phyloP scores from a whole-genome alignment of 208 protist species.

The Trypanosoma avium region DNA sequence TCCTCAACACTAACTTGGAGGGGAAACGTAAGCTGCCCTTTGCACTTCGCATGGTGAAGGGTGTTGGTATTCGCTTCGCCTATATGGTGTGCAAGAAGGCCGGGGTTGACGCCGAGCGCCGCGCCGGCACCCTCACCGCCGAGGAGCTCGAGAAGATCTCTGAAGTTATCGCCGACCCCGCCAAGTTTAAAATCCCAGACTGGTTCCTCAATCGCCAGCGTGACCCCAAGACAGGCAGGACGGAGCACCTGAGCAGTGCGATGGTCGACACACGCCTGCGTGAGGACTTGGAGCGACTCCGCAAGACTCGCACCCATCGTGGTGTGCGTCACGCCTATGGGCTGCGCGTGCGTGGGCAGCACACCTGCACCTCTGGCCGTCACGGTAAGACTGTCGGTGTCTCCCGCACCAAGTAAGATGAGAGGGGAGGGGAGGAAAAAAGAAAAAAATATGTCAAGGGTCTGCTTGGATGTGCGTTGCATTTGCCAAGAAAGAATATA shows the following conservation, averaged over 20 bases:
- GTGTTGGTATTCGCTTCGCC: constrained; percentile 99
- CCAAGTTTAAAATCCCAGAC: constrained; percentile 99
- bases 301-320: constrained; percentile 99
- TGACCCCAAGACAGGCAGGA: constrained; percentile 98
- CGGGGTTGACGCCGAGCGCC: constrained; percentile 97
- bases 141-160: constrained; percentile 98
- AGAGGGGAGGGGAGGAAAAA: too few relatives aligned
- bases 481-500: too few relatives aligned
- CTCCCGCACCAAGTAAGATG: constrained; percentile 78
- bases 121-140: constrained; percentile 86
- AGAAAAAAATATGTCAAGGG: too few relatives aligned
- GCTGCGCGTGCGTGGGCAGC: constrained; percentile 99
- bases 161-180: constrained; percentile 97
- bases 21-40: constrained; percentile 97
- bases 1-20: constrained; percentile 99
- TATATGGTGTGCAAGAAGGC: constrained; percentile 99
- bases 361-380: constrained; percentile 99
- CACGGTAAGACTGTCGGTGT: constrained; percentile 92
- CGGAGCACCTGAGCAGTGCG: constrained; percentile 97
- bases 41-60: constrained; percentile 98
- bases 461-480: too few relatives aligned
- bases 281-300: constrained; percentile 99
- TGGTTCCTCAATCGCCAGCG: constrained; percentile 99
- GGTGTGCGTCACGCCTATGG: constrained; percentile 99
- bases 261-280: constrained; percentile 97